These are phyloP conservation scores for Xylaria sp. DNA, from an alignment of 2,329 filamentous ascomycete species.

Conservation along the genomic window DNA sequence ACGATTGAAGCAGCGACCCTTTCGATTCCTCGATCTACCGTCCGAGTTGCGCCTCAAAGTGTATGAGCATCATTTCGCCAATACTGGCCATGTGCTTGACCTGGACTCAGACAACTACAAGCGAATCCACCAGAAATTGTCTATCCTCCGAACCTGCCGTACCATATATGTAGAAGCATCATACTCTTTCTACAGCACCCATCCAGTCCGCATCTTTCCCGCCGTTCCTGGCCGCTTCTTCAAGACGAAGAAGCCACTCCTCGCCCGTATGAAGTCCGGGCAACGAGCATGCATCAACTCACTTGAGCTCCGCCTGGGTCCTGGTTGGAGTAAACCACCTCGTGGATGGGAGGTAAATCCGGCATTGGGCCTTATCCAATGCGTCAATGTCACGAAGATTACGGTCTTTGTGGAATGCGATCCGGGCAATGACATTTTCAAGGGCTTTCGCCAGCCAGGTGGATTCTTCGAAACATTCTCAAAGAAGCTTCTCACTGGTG, in stretches of 20 bases:
- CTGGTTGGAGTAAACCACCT: constrained; percentile 77
- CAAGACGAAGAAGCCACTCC: constrained; percentile 76
- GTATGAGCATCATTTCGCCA: constrained; percentile 71
- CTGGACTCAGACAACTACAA: constrained; percentile 74
- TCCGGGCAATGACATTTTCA: constrained; percentile 73
- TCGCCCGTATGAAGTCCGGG: constrained; percentile 70
- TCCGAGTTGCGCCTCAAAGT: constrained; percentile 76
- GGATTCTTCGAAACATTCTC: constrained; percentile 78
- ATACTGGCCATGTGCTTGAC: constrained; percentile 67
- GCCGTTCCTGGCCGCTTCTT: constrained; percentile 72
- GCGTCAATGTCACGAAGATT: constrained; percentile 66
- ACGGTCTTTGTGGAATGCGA: constrained; percentile 78
- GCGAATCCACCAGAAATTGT: constrained; percentile 67
- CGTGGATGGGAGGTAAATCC: constrained; percentile 75
- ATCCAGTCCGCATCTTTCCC: constrained; percentile 73
- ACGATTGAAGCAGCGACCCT: constrained; percentile 56
- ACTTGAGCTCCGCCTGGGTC: constrained; percentile 76
- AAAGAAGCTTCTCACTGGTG: constrained; percentile 62
- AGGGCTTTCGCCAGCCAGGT: constrained; percentile 72
- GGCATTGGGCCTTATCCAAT: constrained; percentile 71
- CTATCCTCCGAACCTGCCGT: constrained; percentile 69
- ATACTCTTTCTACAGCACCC: constrained; percentile 71
- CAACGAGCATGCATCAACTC: constrained; percentile 70
- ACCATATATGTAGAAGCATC: constrained; percentile 71
- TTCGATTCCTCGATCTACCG: constrained; percentile 74